These are phyloP conservation scores for Fistulinella prunicolor DNA, from an alignment of 768 basidiomycete species.

Conservation along the genomic window DNA sequence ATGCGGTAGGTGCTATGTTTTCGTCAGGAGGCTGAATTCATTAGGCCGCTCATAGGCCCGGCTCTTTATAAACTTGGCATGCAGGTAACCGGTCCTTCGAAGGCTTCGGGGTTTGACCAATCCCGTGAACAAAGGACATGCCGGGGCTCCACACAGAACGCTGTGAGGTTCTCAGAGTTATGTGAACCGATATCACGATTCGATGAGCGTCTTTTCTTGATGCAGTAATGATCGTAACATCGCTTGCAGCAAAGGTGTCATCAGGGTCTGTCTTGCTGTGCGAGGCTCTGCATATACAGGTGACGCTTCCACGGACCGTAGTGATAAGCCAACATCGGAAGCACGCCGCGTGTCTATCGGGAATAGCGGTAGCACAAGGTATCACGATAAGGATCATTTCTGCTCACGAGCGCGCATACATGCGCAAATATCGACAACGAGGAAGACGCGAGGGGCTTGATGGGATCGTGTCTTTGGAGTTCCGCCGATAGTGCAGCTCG, in stretches of 20 bases:
- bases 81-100: slow-evolving; percentile 2
- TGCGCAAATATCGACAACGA: slow-evolving; percentile 2
- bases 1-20: slow-evolving; percentile 1
- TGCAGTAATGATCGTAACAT: not conserved
- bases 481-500: not conserved
- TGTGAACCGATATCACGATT: not conserved
- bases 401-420: not conserved
- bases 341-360: not conserved
- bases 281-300: not conserved
- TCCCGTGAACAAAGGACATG: slow-evolving; percentile 10
- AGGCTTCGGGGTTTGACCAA: slow-evolving; percentile 1
- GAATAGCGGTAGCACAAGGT: not conserved
- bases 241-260: not conserved
- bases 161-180: slow-evolving; percentile 10
- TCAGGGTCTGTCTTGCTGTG: not conserved
- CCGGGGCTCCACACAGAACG: slow-evolving; percentile 1
- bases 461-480: not conserved
- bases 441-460: slow-evolving; percentile 8
- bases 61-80: slow-evolving; percentile 12
- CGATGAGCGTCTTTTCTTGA: slow-evolving; percentile 8
- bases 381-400: not conserved
- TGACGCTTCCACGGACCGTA: not conserved
- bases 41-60: not conserved
- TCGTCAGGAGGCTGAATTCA: not conserved
- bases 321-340: not conserved